These are phyloP conservation scores for Exobasidium rhododendri DNA, from an alignment of 1,284 basidiomycete species.

Conservation along the genomic window DNA sequence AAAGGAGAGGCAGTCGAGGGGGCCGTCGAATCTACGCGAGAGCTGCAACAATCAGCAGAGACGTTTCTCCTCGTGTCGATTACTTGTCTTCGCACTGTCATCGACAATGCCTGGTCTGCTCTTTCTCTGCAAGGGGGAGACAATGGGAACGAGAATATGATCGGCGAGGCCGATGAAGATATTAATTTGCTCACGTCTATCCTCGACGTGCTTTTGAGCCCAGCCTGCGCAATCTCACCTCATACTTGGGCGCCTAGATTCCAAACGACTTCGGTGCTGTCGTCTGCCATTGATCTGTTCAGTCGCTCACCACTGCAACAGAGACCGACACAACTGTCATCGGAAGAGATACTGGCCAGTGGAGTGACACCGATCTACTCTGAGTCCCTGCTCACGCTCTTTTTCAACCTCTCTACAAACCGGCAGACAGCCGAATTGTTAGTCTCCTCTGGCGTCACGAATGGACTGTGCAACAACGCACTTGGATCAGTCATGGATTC, in stretches of 20 bases:
- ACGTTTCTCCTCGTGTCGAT: slow-evolving; percentile 68
- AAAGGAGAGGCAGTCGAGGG: neutral
- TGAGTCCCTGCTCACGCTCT: slow-evolving; percentile 74
- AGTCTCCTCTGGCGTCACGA: slow-evolving; percentile 75
- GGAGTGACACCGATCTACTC: slow-evolving; percentile 62
- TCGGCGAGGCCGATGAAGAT: slow-evolving; percentile 56
- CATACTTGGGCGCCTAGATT: slow-evolving; percentile 78
- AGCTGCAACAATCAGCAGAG: slow-evolving; percentile 73
- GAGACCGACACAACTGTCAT: neutral
- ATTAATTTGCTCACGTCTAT: slow-evolving; percentile 74
- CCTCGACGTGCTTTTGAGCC: slow-evolving; percentile 72
- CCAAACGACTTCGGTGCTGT: slow-evolving; percentile 76
- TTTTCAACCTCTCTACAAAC: slow-evolving; percentile 77
- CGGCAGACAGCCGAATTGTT: slow-evolving; percentile 76
- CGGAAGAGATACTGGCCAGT: slow-evolving; percentile 18
- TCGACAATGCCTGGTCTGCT: slow-evolving; percentile 60
- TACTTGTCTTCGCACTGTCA: slow-evolving; percentile 65
- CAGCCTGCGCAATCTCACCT: slow-evolving; percentile 63
- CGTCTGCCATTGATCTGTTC: slow-evolving; percentile 71
- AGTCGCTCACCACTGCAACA: slow-evolving; percentile 57
- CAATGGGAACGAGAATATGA: neutral
- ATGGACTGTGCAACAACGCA: slow-evolving; percentile 77
- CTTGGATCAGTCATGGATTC: slow-evolving; percentile 71
- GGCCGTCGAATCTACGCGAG: neutral
- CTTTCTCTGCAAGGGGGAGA: neutral